phyloP scores from a whole-genome alignment of 2,329 filamentous ascomycete genomes.

The Paecilomyces niveus region DNA sequence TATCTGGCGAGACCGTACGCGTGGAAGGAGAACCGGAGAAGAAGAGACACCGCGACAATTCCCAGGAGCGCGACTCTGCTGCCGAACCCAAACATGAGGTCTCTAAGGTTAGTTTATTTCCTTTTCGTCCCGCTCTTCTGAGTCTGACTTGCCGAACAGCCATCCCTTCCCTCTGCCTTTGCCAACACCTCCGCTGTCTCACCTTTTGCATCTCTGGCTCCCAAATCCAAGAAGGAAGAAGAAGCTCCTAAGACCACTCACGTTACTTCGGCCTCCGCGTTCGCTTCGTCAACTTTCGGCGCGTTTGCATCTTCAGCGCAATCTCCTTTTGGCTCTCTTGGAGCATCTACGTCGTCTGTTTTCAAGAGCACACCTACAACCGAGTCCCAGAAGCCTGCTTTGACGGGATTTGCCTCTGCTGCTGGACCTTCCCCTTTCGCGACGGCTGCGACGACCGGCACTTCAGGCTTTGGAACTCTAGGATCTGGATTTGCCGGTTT shows the following conservation, averaged over 20 bases:
- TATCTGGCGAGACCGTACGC: neutral
- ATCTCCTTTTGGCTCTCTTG: slow-evolving; percentile 58
- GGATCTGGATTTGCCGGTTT: slow-evolving; percentile 31
- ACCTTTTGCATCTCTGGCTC: slow-evolving; percentile 32
- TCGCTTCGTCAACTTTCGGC: slow-evolving; percentile 62
- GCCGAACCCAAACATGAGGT: slow-evolving; percentile 6
- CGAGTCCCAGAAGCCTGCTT: slow-evolving; percentile 11
- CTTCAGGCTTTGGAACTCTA: slow-evolving; percentile 33
- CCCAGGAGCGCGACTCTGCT: slow-evolving; percentile 26
- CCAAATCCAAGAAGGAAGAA: slow-evolving; percentile 16
- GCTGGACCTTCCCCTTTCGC: slow-evolving; percentile 22
- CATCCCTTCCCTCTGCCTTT: slow-evolving; percentile 32
- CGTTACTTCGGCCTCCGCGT: slow-evolving; percentile 53
- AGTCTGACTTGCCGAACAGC: slow-evolving; percentile 11
- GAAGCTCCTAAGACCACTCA: slow-evolving; percentile 17
- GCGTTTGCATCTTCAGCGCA: slow-evolving; percentile 54
- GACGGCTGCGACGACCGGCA: slow-evolving; percentile 19
- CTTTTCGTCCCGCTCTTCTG: neutral
- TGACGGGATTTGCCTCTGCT: slow-evolving; percentile 24
- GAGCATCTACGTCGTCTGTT: slow-evolving; percentile 38
- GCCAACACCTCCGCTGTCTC: slow-evolving; percentile 37
- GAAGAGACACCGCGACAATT: slow-evolving; percentile 37
- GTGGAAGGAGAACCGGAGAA: slow-evolving; percentile 25
- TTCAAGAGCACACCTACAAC: slow-evolving; percentile 20
- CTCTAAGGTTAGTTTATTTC: slow-evolving; percentile 14